phyloP scores from a whole-genome alignment of 2,329 filamentous ascomycete genomes.

The Bipolaris zeicola region DNA sequence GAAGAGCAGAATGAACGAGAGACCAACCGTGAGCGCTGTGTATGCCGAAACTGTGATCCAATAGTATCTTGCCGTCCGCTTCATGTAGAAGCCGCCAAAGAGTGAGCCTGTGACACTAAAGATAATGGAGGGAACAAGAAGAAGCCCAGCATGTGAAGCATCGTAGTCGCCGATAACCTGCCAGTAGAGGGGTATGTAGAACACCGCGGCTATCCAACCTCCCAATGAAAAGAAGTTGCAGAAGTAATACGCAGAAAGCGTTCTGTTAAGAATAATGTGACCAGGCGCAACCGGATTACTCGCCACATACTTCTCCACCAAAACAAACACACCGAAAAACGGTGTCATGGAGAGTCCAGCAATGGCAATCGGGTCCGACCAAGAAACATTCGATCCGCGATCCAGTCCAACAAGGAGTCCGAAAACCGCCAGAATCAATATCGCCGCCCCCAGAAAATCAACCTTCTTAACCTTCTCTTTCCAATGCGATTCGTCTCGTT shows the following conservation, averaged over 20 bases:
- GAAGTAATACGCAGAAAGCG: slow-evolving; percentile 69
- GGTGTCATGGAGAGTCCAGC: slow-evolving; percentile 61
- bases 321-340: slow-evolving; percentile 69
- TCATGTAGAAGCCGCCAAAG: slow-evolving; percentile 69
- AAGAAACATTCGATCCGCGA: slow-evolving; percentile 72
- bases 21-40: slow-evolving; percentile 58
- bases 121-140: slow-evolving; percentile 70
- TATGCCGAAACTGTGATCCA: slow-evolving; percentile 68
- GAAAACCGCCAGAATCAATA: slow-evolving; percentile 69
- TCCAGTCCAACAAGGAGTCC: slow-evolving; percentile 72
- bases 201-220: slow-evolving; percentile 65
- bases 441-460: slow-evolving; percentile 73
- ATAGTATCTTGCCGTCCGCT: slow-evolving; percentile 73
- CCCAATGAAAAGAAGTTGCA: slow-evolving; percentile 75
- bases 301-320: slow-evolving; percentile 71
- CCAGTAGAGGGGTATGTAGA: slow-evolving; percentile 79
- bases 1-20: slow-evolving; percentile 62
- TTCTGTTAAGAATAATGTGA: slow-evolving; percentile 71
- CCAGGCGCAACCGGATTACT: slow-evolving; percentile 75
- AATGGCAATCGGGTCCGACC: slow-evolving; percentile 65
- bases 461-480: slow-evolving; percentile 68
- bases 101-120: slow-evolving; percentile 68
- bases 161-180: slow-evolving; percentile 71
- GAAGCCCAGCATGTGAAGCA: slow-evolving; percentile 67
- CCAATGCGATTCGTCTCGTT: slow-evolving; percentile 65